Percentiles rank a stretch among this genome's conserved stretches.
Conservation (phyloP, 345 rosid genomes). For the Salix suchowensis region DNA sequence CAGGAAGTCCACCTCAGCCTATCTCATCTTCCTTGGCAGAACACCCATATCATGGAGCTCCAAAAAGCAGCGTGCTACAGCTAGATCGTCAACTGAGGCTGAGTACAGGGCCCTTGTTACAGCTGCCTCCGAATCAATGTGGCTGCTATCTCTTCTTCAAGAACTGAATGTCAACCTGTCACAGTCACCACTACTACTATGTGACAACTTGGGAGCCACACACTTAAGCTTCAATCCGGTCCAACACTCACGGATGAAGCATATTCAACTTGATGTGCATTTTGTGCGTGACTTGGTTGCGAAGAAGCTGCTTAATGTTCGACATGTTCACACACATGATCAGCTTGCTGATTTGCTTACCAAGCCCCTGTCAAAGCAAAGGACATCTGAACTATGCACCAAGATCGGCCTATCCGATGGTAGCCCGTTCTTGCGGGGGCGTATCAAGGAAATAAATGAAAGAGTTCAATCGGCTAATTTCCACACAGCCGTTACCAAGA, state of each 20-base stretch:
- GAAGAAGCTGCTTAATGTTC: background rate
- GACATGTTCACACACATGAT: background rate
- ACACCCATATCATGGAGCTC: background rate
- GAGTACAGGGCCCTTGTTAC: background rate
- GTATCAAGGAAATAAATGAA: no score
- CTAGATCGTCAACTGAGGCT: background rate
- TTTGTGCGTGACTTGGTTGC: background rate
- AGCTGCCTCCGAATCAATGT: background rate
- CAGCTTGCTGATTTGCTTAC: background rate
- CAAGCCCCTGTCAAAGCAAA: background rate
- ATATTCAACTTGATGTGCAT: background rate
- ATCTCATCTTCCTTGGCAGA: background rate
- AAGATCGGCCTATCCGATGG: background rate
- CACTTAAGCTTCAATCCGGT: background rate
- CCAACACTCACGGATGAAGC: background rate
- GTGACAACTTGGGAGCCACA: background rate
- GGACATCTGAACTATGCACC: accelerated
- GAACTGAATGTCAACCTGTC: accelerated
- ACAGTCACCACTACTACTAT: background rate
- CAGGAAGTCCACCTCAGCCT: background rate
- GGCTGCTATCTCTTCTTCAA: background rate
- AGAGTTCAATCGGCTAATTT: no score
- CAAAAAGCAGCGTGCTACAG: background rate
- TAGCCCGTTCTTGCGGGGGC: background rate
- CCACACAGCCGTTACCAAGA: no score